Base-by-base conservation (phyloP, 169 alveolate species). In the Plasmodium berghei region DNA sequence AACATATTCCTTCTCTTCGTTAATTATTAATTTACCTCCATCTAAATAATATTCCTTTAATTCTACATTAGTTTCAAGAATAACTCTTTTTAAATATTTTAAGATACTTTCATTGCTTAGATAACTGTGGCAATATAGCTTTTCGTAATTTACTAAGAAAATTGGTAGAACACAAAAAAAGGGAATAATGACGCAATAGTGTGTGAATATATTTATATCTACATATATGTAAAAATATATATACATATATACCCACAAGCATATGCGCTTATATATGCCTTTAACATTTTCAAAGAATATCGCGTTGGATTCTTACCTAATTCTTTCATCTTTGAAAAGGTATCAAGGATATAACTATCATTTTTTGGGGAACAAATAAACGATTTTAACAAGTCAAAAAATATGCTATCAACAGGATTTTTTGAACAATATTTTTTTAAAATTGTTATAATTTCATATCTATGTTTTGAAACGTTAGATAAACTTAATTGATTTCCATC, bases 81-180 rank as follows among this genome's bases (percentile, higher is more conserved):
- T 63, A 63, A 77, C 34, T 18, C 80, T n/a, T 63, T 77, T 77
- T n/a, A 77, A 46, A 46, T 63, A 77, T 64, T 64, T 77, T 77
- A 77, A 45, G 42, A 77, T 63, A 69, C 28, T 18, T 26, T 77
- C 89, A 56, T 77, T 77, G 55, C 26, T 77, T 16, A 54, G 26
- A 45, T 77, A 77, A 22, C 45, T 24, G 28, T 63, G 49, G 34
- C 89, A 77, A 10, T 66, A 77, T 6, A 77, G 48, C 66, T 77
- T 77, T 46, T 77, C 89, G 59, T 49, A 77, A 69, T 77, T 42
- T 10, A 58, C 89, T 77, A 24, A 8, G 46, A 26, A 64, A 45
- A 42, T 1, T 2, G 14, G 63, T 6, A 34, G 12, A 61, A 1
- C 28, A 22, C 20, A 42, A 58, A 16, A 28, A 42, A 56, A 16